Base-by-base conservation (phyloP, 495 filamentous ascomycete genomes). In the Penicillium flavigenum region DNA sequence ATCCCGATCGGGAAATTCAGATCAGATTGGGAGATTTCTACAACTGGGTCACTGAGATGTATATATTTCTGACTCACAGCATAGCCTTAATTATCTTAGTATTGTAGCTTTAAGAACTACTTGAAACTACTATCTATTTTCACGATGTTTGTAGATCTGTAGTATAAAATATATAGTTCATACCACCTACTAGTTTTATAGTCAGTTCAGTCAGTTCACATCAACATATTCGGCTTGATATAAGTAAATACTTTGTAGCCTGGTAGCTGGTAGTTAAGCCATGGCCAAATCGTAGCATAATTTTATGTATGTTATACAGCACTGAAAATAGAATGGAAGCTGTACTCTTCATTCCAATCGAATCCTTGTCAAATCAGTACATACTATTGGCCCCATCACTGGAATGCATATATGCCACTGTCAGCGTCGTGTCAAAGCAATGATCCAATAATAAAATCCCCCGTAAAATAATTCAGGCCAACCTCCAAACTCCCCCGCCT, bases 371-470 rank as follows among this genome's bases (percentile, higher is more conserved):
- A 48, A 48, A n/a, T 9, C 20, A 20, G 4, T 10, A 20, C 4
- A 7, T 14, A 48, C 14, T 5, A 31, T 41, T 52, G 36, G 49
- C 19, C 3, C 26, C n/a, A 17, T 12, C 4, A 12, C 39, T 51
- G 24, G 5, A 22, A 38, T 24, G 43, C 12, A 46, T 7, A 31
- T 7, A 31, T 10, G 5, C n/a, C 17, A 31, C 27, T 27, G 49
- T 36, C 14, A 39, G 34, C 36, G 16, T 36, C 3, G 22, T n/a
- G 12, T 42, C 24, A 42, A 42, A 52, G 26, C 11, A 53, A 32
- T 20, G 10, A 26, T 53, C 51, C 38, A 44, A 53, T 44, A 53
- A 51, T 51, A 47, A 57, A 10, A 17, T 34, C 0, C 45, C 16
- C 27, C 26, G 22, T 53, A 45, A 31, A 34, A 34, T 14, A 34